phyloP scores from a whole-genome alignment of 2,329 filamentous ascomycete genomes.

The Orbilia javanica region DNA sequence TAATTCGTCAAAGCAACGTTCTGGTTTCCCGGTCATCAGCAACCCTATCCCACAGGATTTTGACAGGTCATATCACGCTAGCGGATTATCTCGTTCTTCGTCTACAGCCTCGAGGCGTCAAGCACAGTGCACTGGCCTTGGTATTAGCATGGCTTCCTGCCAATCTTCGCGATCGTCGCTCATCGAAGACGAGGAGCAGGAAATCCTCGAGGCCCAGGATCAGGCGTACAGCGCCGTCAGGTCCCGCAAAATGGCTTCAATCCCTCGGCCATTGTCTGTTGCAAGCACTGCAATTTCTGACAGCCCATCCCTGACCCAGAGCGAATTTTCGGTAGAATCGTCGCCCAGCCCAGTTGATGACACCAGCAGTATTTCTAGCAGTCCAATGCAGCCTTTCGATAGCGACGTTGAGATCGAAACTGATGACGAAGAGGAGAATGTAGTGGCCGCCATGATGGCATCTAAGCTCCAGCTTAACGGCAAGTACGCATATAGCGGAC shows the following conservation, averaged over 20 bases:
- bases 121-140: conserved; percentile 11
- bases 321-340: conserved; percentile 45
- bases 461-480: conserved; percentile 29
- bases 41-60: conserved; percentile 43
- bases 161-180: conserved; percentile 37
- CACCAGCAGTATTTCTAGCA: conserved; percentile 38
- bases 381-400: conserved; percentile 38
- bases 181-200: conserved; percentile 44
- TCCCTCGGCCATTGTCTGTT: conserved; percentile 29
- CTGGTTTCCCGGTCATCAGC: conserved; percentile 39
- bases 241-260: conserved; percentile 25
- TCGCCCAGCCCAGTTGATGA: conserved; percentile 37
- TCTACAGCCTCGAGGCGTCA: conserved; percentile 17
- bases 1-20: conserved; percentile 25
- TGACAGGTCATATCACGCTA: conserved; percentile 19
- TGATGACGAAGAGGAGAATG: conserved; percentile 34
- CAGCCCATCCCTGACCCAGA: conserved; percentile 44
- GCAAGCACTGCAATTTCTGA: conserved; percentile 46
- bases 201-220: conserved; percentile 42
- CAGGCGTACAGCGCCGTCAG: conserved; percentile 37
- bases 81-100: conserved; percentile 21
- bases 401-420: conserved; percentile 49
- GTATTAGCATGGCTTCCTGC: conserved; percentile 29
- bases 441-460: conserved; percentile 28
- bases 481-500: conserved; percentile 26